These are phyloP conservation scores for Trypanosoma rangeli DNA, from an alignment of 208 protist species.

Conservation along the genomic window DNA sequence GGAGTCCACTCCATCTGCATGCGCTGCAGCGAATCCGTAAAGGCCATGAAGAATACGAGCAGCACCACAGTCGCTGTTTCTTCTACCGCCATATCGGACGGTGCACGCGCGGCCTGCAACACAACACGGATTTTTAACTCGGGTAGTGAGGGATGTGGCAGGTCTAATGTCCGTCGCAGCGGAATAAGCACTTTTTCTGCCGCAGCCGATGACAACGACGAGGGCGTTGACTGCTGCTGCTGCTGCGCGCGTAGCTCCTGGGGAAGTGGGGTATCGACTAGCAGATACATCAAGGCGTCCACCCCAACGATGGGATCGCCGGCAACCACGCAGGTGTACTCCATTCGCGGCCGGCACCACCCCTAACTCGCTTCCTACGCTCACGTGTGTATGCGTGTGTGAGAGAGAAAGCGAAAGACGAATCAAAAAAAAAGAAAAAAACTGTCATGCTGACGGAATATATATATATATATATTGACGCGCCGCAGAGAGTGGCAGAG, in stretches of 20 bases:
- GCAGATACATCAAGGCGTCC: constrained; percentile 36
- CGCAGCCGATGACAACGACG: not conserved
- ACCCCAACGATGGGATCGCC: constrained; percentile 44
- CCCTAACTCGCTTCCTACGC: too few relatives aligned
- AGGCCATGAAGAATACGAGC: constrained; percentile 7
- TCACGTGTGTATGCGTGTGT: too few relatives aligned
- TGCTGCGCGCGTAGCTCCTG: not conserved
- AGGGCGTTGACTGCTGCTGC: not conserved
- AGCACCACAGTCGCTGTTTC: not conserved
- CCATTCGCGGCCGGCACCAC: constrained; percentile 28
- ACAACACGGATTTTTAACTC: constrained; percentile 43
- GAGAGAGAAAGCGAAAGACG: not conserved
- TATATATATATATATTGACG: too few relatives aligned
- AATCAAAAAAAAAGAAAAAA: constrained; percentile 19
- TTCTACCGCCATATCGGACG: not conserved
- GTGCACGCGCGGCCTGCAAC: constrained; percentile 26
- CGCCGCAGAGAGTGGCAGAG: too few relatives aligned
- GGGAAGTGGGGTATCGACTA: constrained; percentile 35
- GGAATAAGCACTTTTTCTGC: constrained; percentile 12
- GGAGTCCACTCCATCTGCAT: constrained; percentile 4
- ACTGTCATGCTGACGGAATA: too few relatives aligned
- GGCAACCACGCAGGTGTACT: constrained; percentile 54
- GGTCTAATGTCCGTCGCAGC: constrained; percentile 12
- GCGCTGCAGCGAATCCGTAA: not conserved
- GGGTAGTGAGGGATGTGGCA: constrained; percentile 56